phyloP scores from a whole-genome alignment of 1,139 yeast genomes.

The Pichia sp. region DNA sequence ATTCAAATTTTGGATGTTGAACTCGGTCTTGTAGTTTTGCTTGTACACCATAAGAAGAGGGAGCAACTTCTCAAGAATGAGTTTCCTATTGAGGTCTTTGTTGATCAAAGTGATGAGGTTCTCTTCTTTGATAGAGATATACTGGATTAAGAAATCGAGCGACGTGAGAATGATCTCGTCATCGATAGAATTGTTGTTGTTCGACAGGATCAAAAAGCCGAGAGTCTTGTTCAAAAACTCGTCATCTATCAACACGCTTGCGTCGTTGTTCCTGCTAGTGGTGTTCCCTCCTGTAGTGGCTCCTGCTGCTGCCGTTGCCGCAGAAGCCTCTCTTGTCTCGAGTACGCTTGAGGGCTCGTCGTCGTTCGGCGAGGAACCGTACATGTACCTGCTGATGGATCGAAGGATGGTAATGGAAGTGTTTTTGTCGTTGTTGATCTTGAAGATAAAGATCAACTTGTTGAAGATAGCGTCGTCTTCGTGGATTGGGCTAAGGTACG shows the following conservation, averaged over 20 bases:
- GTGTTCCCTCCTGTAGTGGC: not conserved
- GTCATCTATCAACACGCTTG: slow-evolving; percentile 39
- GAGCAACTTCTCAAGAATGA: slow-evolving; percentile 51
- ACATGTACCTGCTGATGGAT: slow-evolving; percentile 47
- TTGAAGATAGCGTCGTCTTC: slow-evolving; percentile 60
- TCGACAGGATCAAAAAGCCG: slow-evolving; percentile 41
- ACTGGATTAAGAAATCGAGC: slow-evolving; percentile 65
- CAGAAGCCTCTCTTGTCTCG: not conserved
- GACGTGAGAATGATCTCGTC: slow-evolving; percentile 62
- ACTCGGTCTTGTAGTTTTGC: slow-evolving; percentile 38
- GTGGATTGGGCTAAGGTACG: slow-evolving; percentile 72
- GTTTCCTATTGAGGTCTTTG: slow-evolving; percentile 37
- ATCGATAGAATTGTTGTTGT: slow-evolving; percentile 33
- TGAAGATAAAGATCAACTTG: slow-evolving; percentile 45
- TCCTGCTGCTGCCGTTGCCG: not conserved
- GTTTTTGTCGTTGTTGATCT: slow-evolving; percentile 51
- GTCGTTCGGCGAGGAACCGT: slow-evolving; percentile 37
- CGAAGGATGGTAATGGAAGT: slow-evolving; percentile 51
- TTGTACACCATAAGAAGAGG: slow-evolving; percentile 61
- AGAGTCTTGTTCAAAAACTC: slow-evolving; percentile 42
- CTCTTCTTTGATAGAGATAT: slow-evolving; percentile 35
- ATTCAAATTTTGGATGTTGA: slow-evolving; percentile 34
- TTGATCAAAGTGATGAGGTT: slow-evolving; percentile 14
- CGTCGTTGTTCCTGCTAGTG: slow-evolving; percentile 32
- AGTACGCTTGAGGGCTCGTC: not conserved